Evolutionary conservation across 345 rosid species (phyloP).

Genomic region (Lepidium sativum): DNA sequence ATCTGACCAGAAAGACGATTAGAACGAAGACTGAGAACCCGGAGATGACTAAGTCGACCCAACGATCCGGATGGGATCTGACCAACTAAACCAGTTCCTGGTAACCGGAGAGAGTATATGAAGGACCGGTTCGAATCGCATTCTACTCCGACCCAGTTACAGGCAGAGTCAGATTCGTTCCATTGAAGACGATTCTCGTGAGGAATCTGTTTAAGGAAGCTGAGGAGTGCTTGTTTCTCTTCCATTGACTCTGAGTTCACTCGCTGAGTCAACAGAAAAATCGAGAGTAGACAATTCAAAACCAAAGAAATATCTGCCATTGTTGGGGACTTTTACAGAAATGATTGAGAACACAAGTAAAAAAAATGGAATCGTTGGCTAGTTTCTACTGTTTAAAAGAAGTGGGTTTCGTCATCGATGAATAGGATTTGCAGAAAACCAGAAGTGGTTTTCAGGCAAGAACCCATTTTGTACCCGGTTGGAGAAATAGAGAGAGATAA

Average conservation of each 20-base stretch:
- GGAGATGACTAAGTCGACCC: conserved; percentile 64
- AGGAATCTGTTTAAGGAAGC: conserved; percentile 44
- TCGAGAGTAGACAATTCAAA: conserved; percentile 14
- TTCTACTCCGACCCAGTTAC: conserved; percentile 75
- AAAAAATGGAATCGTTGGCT: not conserved
- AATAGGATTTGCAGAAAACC: conserved; percentile 9
- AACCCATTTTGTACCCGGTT: conserved; percentile 26
- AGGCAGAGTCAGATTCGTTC: conserved; percentile 63
- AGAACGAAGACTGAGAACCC: conserved; percentile 82
- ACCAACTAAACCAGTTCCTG: conserved; percentile 79
- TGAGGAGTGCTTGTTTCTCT: conserved; percentile 80
- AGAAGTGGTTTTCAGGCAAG: conserved; percentile 31
- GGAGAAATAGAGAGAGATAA: not conserved
- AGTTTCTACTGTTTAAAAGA: not conserved
- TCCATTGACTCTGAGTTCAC: conserved; percentile 56
- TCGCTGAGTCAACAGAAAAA: conserved; percentile 30
- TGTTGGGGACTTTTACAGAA: not conserved
- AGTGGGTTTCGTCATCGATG: not conserved
- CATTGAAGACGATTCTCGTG: conserved; percentile 77
- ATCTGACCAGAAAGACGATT: conserved; percentile 71
- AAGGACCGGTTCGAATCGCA: conserved; percentile 53
- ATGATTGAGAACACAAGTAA: not conserved
- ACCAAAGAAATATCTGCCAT: conserved; percentile 32
- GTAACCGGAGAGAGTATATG: conserved; percentile 62
- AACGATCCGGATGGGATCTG: conserved; percentile 54